Evolutionary conservation across 768 basidiomycete genomes (phyloP).

Genomic region (Cubamyces lactineus): DNA sequence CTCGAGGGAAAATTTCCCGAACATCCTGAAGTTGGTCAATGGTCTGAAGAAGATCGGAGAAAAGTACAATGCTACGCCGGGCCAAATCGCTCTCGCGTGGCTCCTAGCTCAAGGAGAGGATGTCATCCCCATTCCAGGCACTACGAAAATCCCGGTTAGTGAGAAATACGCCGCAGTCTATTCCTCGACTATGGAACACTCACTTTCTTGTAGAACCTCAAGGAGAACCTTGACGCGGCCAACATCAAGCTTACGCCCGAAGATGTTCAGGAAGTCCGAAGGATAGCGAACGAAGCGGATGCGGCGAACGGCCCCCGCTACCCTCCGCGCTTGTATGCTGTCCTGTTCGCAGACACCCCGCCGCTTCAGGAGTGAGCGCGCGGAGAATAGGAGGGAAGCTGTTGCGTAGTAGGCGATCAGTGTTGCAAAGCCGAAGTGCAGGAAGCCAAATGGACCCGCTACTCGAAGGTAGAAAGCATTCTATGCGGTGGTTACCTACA

Average conservation of each 20-base stretch:
- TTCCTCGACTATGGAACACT: not conserved
- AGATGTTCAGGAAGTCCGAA: constrained; percentile 30
- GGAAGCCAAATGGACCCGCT: no score
- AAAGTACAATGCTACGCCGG: constrained; percentile 45
- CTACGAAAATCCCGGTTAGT: constrained; percentile 41
- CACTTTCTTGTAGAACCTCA: constrained; percentile 17
- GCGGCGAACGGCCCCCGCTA: constrained; percentile 25
- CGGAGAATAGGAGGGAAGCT: not conserved
- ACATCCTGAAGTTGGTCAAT: constrained; percentile 44
- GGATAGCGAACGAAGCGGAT: constrained; percentile 24
- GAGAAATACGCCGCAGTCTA: no score
- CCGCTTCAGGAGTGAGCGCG: constrained; percentile 6
- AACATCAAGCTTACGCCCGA: constrained; percentile 27
- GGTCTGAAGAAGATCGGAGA: constrained; percentile 39
- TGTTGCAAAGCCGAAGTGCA: no score
- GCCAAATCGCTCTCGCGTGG: constrained; percentile 54
- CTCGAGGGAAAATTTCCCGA: constrained; percentile 49
- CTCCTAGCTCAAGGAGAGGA: constrained; percentile 50
- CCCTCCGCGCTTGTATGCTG: constrained; percentile 17
- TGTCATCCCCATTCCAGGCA: constrained; percentile 53
- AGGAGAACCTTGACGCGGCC: constrained; percentile 30
- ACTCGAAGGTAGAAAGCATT: no score
- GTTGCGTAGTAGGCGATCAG: no score
- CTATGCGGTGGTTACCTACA: no score
- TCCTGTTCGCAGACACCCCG: constrained; percentile 32